Base-by-base conservation (phyloP, 306 rosid species). In the Cicer cuneatum region DNA sequence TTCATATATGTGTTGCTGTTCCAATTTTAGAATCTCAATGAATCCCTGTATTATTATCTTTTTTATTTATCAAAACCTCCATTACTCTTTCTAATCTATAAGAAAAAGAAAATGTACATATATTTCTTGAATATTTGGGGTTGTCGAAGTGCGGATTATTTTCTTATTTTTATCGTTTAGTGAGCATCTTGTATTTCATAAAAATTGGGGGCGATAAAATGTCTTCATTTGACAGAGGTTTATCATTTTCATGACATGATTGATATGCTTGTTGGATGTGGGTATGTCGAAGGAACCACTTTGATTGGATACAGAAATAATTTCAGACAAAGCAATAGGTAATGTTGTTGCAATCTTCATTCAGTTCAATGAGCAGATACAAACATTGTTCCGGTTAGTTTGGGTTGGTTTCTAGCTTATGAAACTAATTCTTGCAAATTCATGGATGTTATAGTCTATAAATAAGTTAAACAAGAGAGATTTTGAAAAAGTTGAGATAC, bases 251-350 rank as follows among this genome's bases (percentile, higher is more conserved):
- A 93, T 86, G 92, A 83, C 72, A 87, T 93, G 93, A 93, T 93
- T 70, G 91, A 88, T 29, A 88, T 89, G 94, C 97, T 93, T 54
- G 83, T 91, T 56, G 83, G 42, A 43, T 91, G 97, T 54, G 97
- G 98, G 12, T 89, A 88, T 71, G 81, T 88, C 80, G 90, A 93
- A 78, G 98, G 98, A 64, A 86, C 96, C 77, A 93, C 98, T 38
- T 85, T 91, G 84, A 91, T 91, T 85, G 98, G 98, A 62, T 93
- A 77, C 58, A 97, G 98, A 74, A 91, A 93, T 73, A 97, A 93
- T 80, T 91, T 93, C 85, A 79, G 97, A 76, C 98, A 93, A 84
- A 93, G 98, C 86, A 89, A 84, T 78, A 84, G 98, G 98, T 93
- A 83, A 59, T 52, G 7, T 19, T 39, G 60, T 15, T 2, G 1